phyloP scores from a whole-genome alignment of 116 monocot genomes.

The Iris pallida region DNA sequence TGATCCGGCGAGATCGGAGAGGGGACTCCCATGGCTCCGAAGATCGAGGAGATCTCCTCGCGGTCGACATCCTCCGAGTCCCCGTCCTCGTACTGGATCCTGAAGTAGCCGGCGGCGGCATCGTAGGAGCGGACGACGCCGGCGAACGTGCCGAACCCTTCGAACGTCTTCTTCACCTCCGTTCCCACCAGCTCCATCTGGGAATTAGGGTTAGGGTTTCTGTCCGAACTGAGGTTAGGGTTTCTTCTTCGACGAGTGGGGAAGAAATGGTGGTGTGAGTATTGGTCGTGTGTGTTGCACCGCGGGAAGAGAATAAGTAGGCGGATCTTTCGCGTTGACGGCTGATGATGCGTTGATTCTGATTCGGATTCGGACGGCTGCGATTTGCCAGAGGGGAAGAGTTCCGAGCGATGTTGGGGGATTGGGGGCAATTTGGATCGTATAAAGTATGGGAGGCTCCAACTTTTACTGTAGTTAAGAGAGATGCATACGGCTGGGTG shows the following conservation, averaged over 20 bases:
- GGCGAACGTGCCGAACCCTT: constrained; percentile 37
- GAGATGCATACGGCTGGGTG: no score
- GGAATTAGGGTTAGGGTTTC: constrained; percentile 1
- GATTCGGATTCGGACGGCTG: no score
- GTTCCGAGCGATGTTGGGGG: no score
- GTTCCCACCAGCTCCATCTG: constrained; percentile 56
- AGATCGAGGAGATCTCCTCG: constrained; percentile 35
- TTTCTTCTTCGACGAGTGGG: neutral
- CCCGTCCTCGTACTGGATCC: constrained; percentile 47
- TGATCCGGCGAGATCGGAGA: neutral
- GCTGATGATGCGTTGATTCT: no score
- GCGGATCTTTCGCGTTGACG: no score
- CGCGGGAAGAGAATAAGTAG: neutral
- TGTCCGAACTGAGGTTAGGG: no score
- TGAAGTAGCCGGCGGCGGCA: constrained; percentile 32
- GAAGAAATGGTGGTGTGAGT: neutral
- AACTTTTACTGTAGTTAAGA: no score
- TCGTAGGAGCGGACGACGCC: constrained; percentile 58
- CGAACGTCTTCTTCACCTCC: constrained; percentile 33
- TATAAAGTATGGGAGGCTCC: no score
- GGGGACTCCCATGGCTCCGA: constrained; percentile 14
- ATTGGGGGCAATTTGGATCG: no score
- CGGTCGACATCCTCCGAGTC: constrained; percentile 49
- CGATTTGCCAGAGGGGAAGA: no score
- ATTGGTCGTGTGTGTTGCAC: no score